Evolutionary conservation across 129 eudicot species (phyloP), one percentile per base, ranked within the genome.

Genomic region (Ambrosia trifida): DNA sequence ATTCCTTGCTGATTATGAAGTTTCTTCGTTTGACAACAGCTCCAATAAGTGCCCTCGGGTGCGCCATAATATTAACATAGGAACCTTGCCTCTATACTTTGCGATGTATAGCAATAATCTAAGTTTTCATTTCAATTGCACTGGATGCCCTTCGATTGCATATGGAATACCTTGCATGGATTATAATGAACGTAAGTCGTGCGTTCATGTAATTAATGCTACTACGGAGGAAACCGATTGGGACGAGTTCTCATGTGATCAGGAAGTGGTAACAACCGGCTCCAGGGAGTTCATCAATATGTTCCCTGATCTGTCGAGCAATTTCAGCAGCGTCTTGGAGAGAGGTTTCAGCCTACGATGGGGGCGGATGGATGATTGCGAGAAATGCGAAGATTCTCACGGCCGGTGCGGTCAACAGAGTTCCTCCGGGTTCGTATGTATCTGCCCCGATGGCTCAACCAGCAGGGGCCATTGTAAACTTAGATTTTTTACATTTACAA

Each of bases 261-360:
- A 52, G 0, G 40, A 76, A 11, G 82, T 81, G 57, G 61, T 67
- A 7, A 66, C 78, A 31, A 49, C 82, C n/a, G 81, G 72, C 71
- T 2, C 50, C 9, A 2, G 4, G 0, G 2, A 18, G 4, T 4
- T 3, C 3, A 7, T 7, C 28, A 0, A 3, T 7, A 36, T 7
- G 43, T 36, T 4, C 43, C 43, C 36, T 36, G 7, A 36, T 4
- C 43, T 5, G 4, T 36, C 43, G 0, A 4, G 4, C 1, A 8
- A 36, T 5, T 36, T 36, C 7, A 8, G 43, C 43, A 36, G 7
- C 8, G 7, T 41, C 53, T 4, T 30, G 43, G 43, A 4, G 4
- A 36, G 7, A 36, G 43, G 43, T 36, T 36, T 36, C 7, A 7
- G 43, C 0, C 43, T 36, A 7, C 43, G 43, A 36, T 36, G 9